Conservation (phyloP, 208 protist genomes). For the Zelonia costaricensis region DNA sequence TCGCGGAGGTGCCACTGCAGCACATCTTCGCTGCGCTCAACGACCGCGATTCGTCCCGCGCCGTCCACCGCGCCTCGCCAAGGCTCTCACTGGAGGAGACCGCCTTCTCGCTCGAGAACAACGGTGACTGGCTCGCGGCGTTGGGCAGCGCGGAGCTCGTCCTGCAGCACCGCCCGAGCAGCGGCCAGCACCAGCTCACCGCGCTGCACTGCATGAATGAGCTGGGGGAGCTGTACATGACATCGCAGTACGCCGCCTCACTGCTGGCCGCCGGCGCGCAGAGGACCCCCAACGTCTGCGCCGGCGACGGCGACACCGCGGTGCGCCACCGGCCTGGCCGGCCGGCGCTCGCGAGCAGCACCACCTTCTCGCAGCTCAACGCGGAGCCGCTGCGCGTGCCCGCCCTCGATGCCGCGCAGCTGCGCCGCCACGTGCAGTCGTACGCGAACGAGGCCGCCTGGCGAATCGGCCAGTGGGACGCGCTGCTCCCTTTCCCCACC, state of each 20-base stretch:
- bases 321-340: neutral
- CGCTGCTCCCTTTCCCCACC: conserved; percentile 20
- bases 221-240: conserved; percentile 86
- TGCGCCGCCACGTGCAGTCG: conserved; percentile 47
- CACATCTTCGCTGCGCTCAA: conserved; percentile 78
- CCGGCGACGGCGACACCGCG: neutral
- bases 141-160: conserved; percentile 76
- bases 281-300: no score
- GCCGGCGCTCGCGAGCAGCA: conserved; percentile 1
- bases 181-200: conserved; percentile 74
- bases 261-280: conserved; percentile 18
- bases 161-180: conserved; percentile 71
- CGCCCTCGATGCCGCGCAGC: neutral
- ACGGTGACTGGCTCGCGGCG: conserved; percentile 80
- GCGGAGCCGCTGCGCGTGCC: neutral
- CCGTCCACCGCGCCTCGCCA: conserved; percentile 57
- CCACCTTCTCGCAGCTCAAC: conserved; percentile 13
- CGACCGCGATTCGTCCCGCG: conserved; percentile 79
- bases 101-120: conserved; percentile 85
- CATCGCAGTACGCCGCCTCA: conserved; percentile 62
- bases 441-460: conserved; percentile 90
- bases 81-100: conserved; percentile 48
- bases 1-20: conserved; percentile 56
- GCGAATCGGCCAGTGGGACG: conserved; percentile 84
- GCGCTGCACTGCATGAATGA: conserved; percentile 83